Base-by-base conservation (phyloP, 2,329 filamentous ascomycete genomes). In the Ophiocordyceps robertsii region DNA sequence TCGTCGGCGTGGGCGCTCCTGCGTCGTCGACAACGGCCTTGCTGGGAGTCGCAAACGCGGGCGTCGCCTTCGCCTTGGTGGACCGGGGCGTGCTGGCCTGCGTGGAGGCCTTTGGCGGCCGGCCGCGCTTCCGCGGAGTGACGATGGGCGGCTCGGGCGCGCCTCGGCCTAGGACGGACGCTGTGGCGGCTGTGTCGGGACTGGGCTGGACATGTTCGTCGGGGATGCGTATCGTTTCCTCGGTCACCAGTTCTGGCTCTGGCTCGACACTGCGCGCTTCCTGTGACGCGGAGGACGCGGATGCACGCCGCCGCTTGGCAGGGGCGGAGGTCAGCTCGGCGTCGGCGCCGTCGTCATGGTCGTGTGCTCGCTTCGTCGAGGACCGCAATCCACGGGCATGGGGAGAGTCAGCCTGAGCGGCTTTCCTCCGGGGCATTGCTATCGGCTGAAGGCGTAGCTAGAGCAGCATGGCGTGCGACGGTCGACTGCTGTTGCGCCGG, bases 1-100 rank as follows among this genome's bases (percentile, higher is more conserved):
- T 73, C 32, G 75, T 74, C 0, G 84, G 82, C 1, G 82, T 86
- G 30, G 65, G 54, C 7, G 60, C 63, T 31, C 55, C 64, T 19
- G 53, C 41, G 11, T 55, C 54, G 19, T 48, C 52, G 4, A 51
- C 46, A 19, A 48, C 52, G 4, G 51, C 46, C 43, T 59, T 69
- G 12, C 59, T 53, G 0, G 69, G 68, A 0, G 69, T 72, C 39
- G 57, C 52, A 7, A 62, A 55, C 4, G 51, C 47, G 27, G 55
- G 49, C 4, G 56, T 58, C 12, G 58, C 56, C 13, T 47, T 51
- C n/a, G 58, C 56, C 41, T 63, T 36, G 6, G 63, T 36, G 6
- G 63, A 64, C 0, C 65, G 68, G 5, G 60, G 57, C 2, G 58
- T 60, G 24, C 55, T 54, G 35, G 51, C 54, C 38, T 35, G 32